Evolutionary conservation across 2,329 filamentous ascomycete genomes (phyloP).

Genomic region (Diaporthe sp.): DNA sequence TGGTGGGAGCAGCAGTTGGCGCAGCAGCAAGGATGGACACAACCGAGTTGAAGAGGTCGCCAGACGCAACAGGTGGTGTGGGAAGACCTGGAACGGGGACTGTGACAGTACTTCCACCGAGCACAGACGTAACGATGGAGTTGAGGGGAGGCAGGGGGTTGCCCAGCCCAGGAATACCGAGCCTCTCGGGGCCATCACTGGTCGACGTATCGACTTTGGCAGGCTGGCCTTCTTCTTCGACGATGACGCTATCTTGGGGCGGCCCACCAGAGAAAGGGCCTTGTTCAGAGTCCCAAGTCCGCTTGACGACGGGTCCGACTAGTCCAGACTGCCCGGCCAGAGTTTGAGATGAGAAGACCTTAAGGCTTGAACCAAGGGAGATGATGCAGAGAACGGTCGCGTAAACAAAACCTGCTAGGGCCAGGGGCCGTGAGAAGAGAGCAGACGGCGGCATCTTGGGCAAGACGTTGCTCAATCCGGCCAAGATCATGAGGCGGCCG

Average conservation of each 20-base stretch:
- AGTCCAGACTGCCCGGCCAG: not conserved
- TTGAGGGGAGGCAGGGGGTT: slow-evolving; percentile 16
- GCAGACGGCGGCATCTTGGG: slow-evolving; percentile 38
- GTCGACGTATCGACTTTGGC: not conserved
- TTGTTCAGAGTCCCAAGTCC: slow-evolving; percentile 39
- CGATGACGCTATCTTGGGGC: not conserved
- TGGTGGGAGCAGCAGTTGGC: slow-evolving; percentile 26
- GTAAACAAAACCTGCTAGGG: slow-evolving; percentile 23
- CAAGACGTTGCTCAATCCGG: not conserved
- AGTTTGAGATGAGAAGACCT: slow-evolving; percentile 16
- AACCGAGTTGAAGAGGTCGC: slow-evolving; percentile 36
- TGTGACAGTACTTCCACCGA: slow-evolving; percentile 24
- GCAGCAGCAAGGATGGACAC: slow-evolving; percentile 38
- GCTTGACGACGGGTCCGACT: slow-evolving; percentile 1
- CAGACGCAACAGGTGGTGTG: not conserved
- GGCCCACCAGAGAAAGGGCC: slow-evolving; percentile 24
- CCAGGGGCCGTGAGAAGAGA: slow-evolving; percentile 30
- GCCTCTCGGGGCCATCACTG: not conserved
- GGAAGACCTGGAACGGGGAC: slow-evolving; percentile 23
- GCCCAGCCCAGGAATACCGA: slow-evolving; percentile 21
- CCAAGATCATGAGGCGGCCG: not conserved
- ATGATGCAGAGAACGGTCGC: slow-evolving; percentile 34
- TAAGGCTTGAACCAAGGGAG: slow-evolving; percentile 34
- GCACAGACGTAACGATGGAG: slow-evolving; percentile 34
- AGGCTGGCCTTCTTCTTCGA: not conserved